Evolutionary conservation across 2,329 filamentous ascomycete genomes (phyloP).

Genomic region (Exophiala alcalophila): DNA sequence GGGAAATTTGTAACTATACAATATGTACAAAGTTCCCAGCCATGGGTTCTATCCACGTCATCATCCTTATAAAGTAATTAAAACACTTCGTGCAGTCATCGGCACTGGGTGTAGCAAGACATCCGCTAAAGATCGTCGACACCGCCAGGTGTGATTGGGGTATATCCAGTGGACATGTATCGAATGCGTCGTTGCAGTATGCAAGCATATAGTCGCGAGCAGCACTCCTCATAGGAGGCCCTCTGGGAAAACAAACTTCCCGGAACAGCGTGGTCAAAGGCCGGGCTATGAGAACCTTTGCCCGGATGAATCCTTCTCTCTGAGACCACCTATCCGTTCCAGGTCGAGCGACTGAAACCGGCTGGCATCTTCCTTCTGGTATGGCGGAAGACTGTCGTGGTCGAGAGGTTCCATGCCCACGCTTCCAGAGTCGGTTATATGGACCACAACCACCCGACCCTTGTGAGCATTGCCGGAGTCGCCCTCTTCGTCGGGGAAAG

Average conservation of each 20-base stretch:
- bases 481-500: slow-evolving; percentile 93
- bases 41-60: slow-evolving; percentile 5
- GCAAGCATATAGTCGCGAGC: too few relatives aligned
- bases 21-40: slow-evolving; percentile 22
- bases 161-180: slow-evolving; percentile 4
- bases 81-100: slow-evolving; percentile 13
- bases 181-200: too few relatives aligned
- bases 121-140: neutral
- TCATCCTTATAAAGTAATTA: too few relatives aligned
- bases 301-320: slow-evolving; percentile 67
- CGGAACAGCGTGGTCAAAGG: neutral
- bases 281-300: slow-evolving; percentile 19
- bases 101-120: slow-evolving; percentile 4
- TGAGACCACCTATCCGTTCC: slow-evolving; percentile 87
- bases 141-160: too few relatives aligned
- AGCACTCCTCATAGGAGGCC: too few relatives aligned
- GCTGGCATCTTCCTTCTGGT: slow-evolving; percentile 73
- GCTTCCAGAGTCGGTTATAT: slow-evolving; percentile 78
- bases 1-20: too few relatives aligned
- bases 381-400: slow-evolving; percentile 74
- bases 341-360: slow-evolving; percentile 94
- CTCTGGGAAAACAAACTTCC: too few relatives aligned
- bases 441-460: slow-evolving; percentile 85
- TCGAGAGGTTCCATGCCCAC: slow-evolving; percentile 83
- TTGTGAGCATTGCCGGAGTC: slow-evolving; percentile 61